Base-by-base conservation (phyloP, 345 rosid species). In the Combretum micranthum region DNA sequence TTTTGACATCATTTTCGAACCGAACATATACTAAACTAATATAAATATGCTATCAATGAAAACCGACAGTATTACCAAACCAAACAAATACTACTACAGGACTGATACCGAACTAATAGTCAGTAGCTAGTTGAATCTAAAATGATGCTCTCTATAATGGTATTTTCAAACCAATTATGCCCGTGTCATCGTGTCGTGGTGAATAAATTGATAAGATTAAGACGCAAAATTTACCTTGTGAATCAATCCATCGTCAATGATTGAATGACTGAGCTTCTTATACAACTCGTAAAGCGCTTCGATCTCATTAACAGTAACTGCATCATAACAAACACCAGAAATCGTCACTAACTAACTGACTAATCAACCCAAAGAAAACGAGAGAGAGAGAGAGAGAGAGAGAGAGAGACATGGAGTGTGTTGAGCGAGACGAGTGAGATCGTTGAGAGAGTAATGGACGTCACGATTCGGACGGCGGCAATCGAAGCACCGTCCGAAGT, bases 241-340 rank as follows among this genome's bases (percentile, higher is more conserved):
- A 67, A 83, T 67, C 26, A 77, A 65, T n/a, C 83, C 89, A 52
- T 83, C 89, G 47, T 80, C 86, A 65, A 73, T 71, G 56, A 83
- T 75, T 0, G 89, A 80, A 19, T 83, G 59, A 45, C 86, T 75
- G 44, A 83, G 68, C 75, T 75, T 75, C 82, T 77, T 80, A 67
- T 66, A 83, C 32, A 83, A 69, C 53, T 80, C 85, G 50, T 70
- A 74, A 59, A 83, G 63, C 11, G 89, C 89, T 62, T 83, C 86
- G 47, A 80, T 75, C 68, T 83, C 86, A 63, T 83, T 83, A 20
- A 80, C 78, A 60, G 72, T 73, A 61, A 83, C 86, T 83, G 85
- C 76, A 57, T 17, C 54, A n/a, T 53, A 22, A 50, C 26, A 47
- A 42, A 42, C 8, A 25, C 45, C 39, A 21, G n/a, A 18, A 15